A percentile compares a stretch with the other conserved stretches of the same genome.
These are phyloP conservation scores for Kwoniella europaea DNA, from an alignment of 768 basidiomycete species.

Conservation along the genomic window DNA sequence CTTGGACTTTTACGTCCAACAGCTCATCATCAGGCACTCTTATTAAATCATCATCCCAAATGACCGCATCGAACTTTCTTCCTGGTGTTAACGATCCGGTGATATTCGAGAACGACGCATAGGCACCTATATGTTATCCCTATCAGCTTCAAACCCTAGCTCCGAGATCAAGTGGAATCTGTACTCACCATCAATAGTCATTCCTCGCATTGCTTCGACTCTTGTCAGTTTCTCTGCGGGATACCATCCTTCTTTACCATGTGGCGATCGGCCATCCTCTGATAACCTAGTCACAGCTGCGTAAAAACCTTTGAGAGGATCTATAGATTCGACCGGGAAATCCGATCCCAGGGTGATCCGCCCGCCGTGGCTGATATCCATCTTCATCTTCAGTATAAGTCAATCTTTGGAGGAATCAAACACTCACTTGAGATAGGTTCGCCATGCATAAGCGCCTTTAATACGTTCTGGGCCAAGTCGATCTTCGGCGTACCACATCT, in stretches of 20 bases:
- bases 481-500: constrained; percentile 91
- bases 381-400: neutral
- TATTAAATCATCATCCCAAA: constrained; percentile 83
- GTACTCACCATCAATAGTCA: constrained; percentile 71
- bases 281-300: constrained; percentile 79
- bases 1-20: constrained; percentile 68
- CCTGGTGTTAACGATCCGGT: constrained; percentile 76
- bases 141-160: neutral
- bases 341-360: constrained; percentile 85
- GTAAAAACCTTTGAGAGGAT: constrained; percentile 87
- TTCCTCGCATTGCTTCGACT: constrained; percentile 74
- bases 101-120: constrained; percentile 73
- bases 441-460: constrained; percentile 88
- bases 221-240: constrained; percentile 76
- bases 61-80: constrained; percentile 85
- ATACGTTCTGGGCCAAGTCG: constrained; percentile 81
- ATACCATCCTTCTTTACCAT: constrained; percentile 84
- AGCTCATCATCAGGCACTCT: constrained; percentile 66
- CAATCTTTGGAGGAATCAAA: neutral
- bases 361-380: constrained; percentile 50
- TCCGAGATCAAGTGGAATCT: neutral
- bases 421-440: constrained; percentile 71
- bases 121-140: constrained; percentile 65
- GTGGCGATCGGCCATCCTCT: constrained; percentile 74
- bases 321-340: constrained; percentile 89